Conservation (phyloP, 129 eudicot species). For the Flaveria brownii region DNA sequence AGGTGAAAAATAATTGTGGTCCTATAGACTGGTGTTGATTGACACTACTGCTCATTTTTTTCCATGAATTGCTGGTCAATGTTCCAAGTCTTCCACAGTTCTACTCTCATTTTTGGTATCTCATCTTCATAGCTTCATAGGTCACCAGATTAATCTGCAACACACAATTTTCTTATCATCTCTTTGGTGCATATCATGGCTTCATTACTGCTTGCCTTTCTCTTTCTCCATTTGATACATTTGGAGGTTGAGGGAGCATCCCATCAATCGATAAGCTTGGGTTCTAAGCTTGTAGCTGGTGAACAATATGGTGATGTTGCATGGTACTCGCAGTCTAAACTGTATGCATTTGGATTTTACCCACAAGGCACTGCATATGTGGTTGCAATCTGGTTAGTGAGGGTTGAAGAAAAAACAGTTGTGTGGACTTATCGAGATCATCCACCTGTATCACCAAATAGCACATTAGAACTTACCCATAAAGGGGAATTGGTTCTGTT, state of each 20-base stretch:
- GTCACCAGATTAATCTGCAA: not conserved
- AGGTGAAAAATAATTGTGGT: not conserved
- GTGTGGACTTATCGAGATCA: conserved; percentile 45
- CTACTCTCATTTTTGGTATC: not conserved
- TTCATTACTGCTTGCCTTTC: conserved; percentile 20
- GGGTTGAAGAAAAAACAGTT: conserved; percentile 5
- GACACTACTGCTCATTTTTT: conserved; percentile 11
- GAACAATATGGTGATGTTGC: conserved; percentile 12
- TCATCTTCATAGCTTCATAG: not conserved
- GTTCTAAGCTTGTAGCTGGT: conserved; percentile 32
- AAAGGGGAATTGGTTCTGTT: conserved; percentile 14
- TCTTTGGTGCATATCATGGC: conserved; percentile 25
- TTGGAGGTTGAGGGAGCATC: conserved; percentile 7
- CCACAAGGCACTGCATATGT: conserved; percentile 28
- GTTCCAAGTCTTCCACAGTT: conserved; percentile 10
- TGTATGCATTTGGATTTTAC: conserved; percentile 39
- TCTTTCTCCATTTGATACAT: not conserved
- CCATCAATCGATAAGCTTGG: not conserved
- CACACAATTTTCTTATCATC: not conserved
- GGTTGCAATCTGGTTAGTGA: conserved; percentile 41
- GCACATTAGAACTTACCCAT: conserved; percentile 13
- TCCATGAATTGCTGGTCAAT: not conserved
- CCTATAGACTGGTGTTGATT: conserved; percentile 3
- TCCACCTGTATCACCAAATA: conserved; percentile 22
- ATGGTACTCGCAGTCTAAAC: conserved; percentile 33